Conservation (phyloP, 208 protist species). For the Herpetomonas tarakana region DNA sequence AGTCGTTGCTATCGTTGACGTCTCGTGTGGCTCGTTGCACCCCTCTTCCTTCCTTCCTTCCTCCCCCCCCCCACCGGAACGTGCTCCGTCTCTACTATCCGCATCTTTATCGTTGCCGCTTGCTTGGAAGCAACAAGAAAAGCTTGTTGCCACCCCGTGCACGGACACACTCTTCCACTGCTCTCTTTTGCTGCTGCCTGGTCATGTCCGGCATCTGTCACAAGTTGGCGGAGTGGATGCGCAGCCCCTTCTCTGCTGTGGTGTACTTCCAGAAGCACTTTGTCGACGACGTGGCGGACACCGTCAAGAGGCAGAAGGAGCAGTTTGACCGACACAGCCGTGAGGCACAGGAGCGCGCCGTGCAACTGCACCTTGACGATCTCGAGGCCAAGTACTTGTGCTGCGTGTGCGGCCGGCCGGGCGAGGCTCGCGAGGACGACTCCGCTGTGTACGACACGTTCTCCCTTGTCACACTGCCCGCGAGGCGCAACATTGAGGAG, state of each 20-base stretch:
- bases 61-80: too few species aligned
- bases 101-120: too few species aligned
- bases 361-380: conserved; percentile 70
- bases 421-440: conserved; percentile 59
- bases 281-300: conserved; percentile 69
- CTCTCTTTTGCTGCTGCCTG: too few species aligned
- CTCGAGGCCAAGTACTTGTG: conserved; percentile 82
- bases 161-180: too few species aligned
- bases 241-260: conserved; percentile 53
- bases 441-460: conserved; percentile 58
- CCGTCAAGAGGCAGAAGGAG: conserved; percentile 53
- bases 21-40: too few species aligned
- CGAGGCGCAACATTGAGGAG: conserved; percentile 23
- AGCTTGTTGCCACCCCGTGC: too few species aligned
- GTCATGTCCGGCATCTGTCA: conserved; percentile 10
- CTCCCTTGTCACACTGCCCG: conserved; percentile 52
- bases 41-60: too few species aligned
- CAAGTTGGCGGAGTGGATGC: conserved; percentile 32
- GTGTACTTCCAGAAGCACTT: conserved; percentile 78
- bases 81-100: too few species aligned
- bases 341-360: conserved; percentile 53
- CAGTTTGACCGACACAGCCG: conserved; percentile 39
- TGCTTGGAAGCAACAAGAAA: too few species aligned
- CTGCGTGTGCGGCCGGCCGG: conserved; percentile 72
- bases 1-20: too few species aligned